These are phyloP conservation scores for Coelastrella sp. DNA, from an alignment of 139 green algal species.

Conservation along the genomic window DNA sequence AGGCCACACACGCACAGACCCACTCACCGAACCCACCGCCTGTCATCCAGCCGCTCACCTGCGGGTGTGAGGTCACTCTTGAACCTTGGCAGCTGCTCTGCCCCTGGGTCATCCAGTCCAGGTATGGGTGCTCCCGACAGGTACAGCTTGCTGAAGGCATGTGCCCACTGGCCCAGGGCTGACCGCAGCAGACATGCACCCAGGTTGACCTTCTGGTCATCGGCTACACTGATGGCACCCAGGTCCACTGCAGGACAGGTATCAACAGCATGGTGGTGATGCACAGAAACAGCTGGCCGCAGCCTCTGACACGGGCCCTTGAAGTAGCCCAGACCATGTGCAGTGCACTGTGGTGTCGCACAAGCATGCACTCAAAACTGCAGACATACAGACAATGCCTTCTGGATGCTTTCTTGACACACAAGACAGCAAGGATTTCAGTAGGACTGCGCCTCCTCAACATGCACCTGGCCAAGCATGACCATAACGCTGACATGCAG, in stretches of 20 bases:
- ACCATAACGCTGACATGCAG: too few species aligned
- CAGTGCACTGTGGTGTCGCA: too few species aligned
- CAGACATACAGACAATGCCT: background rate
- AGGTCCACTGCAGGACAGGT: slow-evolving; percentile 22
- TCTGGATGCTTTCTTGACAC: too few species aligned
- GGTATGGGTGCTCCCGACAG: slow-evolving; percentile 34
- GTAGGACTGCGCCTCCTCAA: too few species aligned
- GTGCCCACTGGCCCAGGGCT: slow-evolving; percentile 41
- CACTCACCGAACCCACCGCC: background rate
- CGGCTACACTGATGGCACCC: slow-evolving; percentile 9
- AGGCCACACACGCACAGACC: too few species aligned
- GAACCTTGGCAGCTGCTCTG: slow-evolving; percentile 34
- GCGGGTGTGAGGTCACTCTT: background rate
- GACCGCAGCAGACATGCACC: slow-evolving; percentile 56
- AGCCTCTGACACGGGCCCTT: too few species aligned
- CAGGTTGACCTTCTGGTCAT: slow-evolving; percentile 76
- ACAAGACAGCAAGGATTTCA: too few species aligned
- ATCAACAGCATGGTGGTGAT: background rate
- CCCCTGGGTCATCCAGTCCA: slow-evolving; percentile 10
- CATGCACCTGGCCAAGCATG: too few species aligned
- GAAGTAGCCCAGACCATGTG: too few species aligned
- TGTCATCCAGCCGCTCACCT: background rate
- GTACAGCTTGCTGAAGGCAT: slow-evolving; percentile 8
- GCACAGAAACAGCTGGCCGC: background rate
- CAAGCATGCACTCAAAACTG: too few species aligned